phyloP scores from a whole-genome alignment of 2,329 filamentous ascomycete species.

The Chaetomium globosum region DNA sequence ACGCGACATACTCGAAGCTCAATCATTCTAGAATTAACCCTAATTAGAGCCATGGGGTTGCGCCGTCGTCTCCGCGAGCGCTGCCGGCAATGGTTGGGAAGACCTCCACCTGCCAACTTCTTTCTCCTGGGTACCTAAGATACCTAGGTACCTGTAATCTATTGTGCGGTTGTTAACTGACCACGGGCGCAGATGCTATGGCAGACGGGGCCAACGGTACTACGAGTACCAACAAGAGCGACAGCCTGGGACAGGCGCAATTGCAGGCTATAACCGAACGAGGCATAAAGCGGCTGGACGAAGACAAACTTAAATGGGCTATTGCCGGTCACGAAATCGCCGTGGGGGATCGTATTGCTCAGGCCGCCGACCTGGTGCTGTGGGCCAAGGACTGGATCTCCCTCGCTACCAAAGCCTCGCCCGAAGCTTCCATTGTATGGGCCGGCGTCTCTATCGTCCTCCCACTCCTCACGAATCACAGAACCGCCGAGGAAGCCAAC shows the following conservation, averaged over 20 bases:
- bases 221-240: neutral
- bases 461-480: slow-evolving; percentile 42
- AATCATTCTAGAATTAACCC: neutral
- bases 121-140: neutral
- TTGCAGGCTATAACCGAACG: slow-evolving; percentile 17
- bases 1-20: neutral
- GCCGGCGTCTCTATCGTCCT: slow-evolving; percentile 45
- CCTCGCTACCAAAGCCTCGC: slow-evolving; percentile 40
- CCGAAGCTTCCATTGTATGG: slow-evolving; percentile 41
- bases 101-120: neutral
- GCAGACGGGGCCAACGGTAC: neutral
- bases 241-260: slow-evolving; percentile 22
- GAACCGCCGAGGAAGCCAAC: slow-evolving; percentile 39
- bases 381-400: slow-evolving; percentile 36
- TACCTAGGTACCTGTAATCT: slow-evolving; percentile 1
- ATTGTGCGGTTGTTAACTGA: neutral
- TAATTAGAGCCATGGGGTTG: neutral
- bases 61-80: neutral
- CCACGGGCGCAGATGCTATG: neutral
- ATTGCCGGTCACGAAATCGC: slow-evolving; percentile 2
- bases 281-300: slow-evolving; percentile 23
- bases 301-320: slow-evolving; percentile 24
- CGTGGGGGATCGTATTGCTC: slow-evolving; percentile 33
- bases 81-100: neutral
- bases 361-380: slow-evolving; percentile 32